Percentiles rank a stretch among this genome's conserved stretches.
Evolutionary conservation across 2,329 filamentous ascomycete species (phyloP).

Genomic region (Apiospora hydei): DNA sequence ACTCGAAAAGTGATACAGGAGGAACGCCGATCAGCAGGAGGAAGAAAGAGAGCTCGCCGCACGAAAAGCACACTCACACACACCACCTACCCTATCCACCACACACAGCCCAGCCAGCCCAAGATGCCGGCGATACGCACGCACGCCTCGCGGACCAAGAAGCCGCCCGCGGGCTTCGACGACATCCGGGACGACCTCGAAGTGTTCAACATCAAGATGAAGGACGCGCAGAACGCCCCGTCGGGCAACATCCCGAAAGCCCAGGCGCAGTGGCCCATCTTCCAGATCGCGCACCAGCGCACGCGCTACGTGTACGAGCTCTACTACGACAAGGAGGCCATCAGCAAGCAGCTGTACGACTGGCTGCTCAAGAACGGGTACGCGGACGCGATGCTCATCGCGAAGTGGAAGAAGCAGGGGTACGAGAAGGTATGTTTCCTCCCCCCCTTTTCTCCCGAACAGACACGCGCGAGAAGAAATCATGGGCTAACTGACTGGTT

Average conservation of each 20-base stretch:
- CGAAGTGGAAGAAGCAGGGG: constrained; percentile 99
- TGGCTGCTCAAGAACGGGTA: constrained; percentile 97
- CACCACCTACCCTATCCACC: constrained; percentile 26
- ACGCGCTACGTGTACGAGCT: constrained; percentile 94
- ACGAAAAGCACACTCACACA: background rate
- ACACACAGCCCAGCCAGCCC: too few relatives aligned
- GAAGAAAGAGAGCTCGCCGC: background rate
- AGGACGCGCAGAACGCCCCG: constrained; percentile 91
- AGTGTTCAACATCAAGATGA: constrained; percentile 90
- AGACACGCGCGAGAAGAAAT: too few relatives aligned
- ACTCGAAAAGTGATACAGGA: background rate
- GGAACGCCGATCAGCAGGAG: background rate
- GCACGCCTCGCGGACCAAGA: constrained; percentile 78
- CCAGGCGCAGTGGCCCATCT: constrained; percentile 95
- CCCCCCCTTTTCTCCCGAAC: constrained; percentile 21
- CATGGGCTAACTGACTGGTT: too few relatives aligned
- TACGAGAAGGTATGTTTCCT: constrained; percentile 81
- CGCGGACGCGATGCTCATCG: constrained; percentile 92
- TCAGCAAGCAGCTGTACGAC: constrained; percentile 90
- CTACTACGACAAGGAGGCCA: constrained; percentile 97
- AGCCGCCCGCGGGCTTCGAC: constrained; percentile 84
- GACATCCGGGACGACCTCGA: constrained; percentile 88
- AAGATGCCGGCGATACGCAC: constrained; percentile 77
- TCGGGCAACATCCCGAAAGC: constrained; percentile 81
- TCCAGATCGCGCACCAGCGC: constrained; percentile 95